Base-by-base conservation (phyloP, 768 basidiomycete genomes). In the Termitomyces titanicus region DNA sequence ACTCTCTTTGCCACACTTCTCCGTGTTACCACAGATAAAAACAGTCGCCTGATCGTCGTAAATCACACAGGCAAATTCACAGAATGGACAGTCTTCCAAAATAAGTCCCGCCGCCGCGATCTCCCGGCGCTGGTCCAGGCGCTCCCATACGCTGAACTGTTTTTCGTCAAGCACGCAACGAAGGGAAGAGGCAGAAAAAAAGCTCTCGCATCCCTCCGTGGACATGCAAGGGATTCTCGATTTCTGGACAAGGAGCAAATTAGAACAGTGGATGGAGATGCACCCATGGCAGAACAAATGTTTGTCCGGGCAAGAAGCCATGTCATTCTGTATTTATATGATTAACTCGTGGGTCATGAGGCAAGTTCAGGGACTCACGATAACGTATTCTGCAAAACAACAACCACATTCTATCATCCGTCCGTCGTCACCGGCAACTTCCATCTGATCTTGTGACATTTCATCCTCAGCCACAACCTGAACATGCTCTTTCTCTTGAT, bases 71-170 rank as follows among this genome's bases (percentile, higher is more conserved):
- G 80, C 85, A 67, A 79, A 92, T 37, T 88, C 85, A 72, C 89
- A 92, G 56, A 82, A 85, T 8, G 89, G 89, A 64, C 89, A 92
- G 57, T 85, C 85, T 66, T 89, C 88, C n/a, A 91, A 73, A 43
- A 84, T 84, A 37, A 91, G 65, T 3, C 77, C 83, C 27, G 89
- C 88, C 3, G 77, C 79, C 56, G 85, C 82, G 35, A 91, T 80
- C 57, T 88, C 85, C 61, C 83, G 82, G 15, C 77, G 77, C 60
- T 86, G 85, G 52, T 79, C 79, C 50, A 90, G 76, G 31, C 81
- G 76, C 52, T 83, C 75, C 61, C 85, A 89, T 13, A 89, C 68
- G 25, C 72, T 74, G 47, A 85, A 67, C 15, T 86, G 75, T 63
- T 85, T 88, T 3, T 72, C 66, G 7, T 82, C 68, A 18, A 91